Percentiles rank a stretch among this genome's conserved stretches.
phyloP scores from a whole-genome alignment of 805 yeast genomes.

The Wickerhamomyces rabaulensis region DNA sequence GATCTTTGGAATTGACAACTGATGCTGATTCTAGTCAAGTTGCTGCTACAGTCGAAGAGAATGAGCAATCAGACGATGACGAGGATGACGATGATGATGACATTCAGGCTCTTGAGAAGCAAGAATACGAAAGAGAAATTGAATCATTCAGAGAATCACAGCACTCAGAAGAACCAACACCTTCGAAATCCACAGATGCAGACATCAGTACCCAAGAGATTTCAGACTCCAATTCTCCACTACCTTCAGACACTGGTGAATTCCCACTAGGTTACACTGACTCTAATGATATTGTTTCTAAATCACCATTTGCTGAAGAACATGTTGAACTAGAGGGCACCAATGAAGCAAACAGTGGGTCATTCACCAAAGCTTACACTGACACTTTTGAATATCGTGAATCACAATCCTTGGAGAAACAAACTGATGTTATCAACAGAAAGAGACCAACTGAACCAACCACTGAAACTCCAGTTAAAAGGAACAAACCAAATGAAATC shows the following conservation, averaged over 20 bases:
- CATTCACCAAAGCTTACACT: not conserved
- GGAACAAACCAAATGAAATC: not conserved
- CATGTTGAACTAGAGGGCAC: not conserved
- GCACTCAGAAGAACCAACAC: not conserved
- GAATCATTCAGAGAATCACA: not conserved
- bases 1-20: slow-evolving; percentile 1
- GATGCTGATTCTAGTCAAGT: not conserved
- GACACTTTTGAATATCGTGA: not conserved
- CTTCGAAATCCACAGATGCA: not conserved
- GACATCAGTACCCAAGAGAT: not conserved
- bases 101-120: not conserved
- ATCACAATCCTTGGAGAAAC: not conserved
- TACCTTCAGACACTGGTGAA: not conserved
- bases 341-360: not conserved
- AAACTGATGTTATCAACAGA: not conserved
- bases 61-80: not conserved
- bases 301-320: not conserved
- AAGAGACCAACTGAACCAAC: not conserved
- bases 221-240: not conserved
- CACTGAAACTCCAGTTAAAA: not conserved
- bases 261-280: not conserved
- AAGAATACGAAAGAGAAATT: not conserved
- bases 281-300: not conserved
- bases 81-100: not conserved
- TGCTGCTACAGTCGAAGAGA: not conserved